Conservation (phyloP, 495 filamentous ascomycete species). For the Podospora pseudoanserina region DNA sequence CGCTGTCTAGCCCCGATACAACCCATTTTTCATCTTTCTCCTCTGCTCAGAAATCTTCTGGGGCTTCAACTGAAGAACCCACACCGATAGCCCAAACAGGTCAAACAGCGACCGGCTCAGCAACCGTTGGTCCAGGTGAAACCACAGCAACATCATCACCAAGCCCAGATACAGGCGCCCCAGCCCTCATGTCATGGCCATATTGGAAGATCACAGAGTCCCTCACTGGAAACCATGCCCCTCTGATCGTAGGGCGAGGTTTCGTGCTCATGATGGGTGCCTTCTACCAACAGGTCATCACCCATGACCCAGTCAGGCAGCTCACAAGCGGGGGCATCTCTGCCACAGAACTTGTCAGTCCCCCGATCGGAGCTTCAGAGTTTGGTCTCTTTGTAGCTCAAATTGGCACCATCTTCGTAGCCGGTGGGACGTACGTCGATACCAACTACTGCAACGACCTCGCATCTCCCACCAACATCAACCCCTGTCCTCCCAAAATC, state of each 20-base stretch:
- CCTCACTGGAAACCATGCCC: constrained; percentile 17
- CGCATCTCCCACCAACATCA: not conserved
- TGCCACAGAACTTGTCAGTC: constrained; percentile 18
- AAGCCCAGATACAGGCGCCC: not conserved
- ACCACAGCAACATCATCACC: constrained; percentile 2
- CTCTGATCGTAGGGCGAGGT: constrained; percentile 15
- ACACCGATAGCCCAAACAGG: constrained; percentile 2
- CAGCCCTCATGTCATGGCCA: constrained; percentile 12
- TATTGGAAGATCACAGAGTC: constrained; percentile 2
- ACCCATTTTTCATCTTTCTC: not conserved
- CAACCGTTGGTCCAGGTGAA: not conserved
- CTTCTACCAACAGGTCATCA: constrained; percentile 24
- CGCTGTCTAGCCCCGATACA: not conserved
- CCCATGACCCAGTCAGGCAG: constrained; percentile 25
- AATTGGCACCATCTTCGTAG: constrained; percentile 23
- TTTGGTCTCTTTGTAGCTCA: constrained; percentile 19
- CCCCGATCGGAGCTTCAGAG: constrained; percentile 11
- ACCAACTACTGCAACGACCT: constrained; percentile 22
- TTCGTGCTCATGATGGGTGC: constrained; percentile 12
- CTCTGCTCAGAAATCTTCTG: not conserved
- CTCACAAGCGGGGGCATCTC: constrained; percentile 18
- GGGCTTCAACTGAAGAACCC: not conserved
- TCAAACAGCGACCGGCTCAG: not conserved
- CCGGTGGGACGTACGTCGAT: constrained; percentile 25
- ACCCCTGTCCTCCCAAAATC: constrained; percentile 24